A percentile compares a stretch with the other conserved stretches of the same genome.
phyloP scores from a whole-genome alignment of 148 eudicot species.

The Simmondsia chinensis region DNA sequence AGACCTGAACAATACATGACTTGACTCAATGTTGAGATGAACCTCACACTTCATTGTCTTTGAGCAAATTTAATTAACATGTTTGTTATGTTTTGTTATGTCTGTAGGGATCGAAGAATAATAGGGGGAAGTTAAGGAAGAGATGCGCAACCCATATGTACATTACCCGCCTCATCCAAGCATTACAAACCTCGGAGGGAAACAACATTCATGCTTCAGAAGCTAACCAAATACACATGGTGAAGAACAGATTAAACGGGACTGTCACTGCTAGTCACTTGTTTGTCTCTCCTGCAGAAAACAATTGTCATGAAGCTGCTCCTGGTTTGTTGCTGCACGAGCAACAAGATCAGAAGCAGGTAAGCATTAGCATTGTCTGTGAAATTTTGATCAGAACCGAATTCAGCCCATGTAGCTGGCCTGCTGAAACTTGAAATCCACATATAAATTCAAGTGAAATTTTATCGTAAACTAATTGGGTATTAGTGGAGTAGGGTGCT shows the following conservation, averaged over 20 bases:
- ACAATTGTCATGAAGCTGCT: constrained; percentile 19
- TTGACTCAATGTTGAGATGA: no score
- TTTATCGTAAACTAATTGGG: no score
- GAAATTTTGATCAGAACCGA: constrained; percentile 6
- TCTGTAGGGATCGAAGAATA: constrained; percentile 22
- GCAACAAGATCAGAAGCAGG: constrained; percentile 24
- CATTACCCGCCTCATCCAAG: constrained; percentile 55
- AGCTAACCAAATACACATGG: constrained; percentile 10
- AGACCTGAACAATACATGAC: no score
- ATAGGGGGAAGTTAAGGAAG: constrained; percentile 36
- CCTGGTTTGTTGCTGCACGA: constrained; percentile 18
- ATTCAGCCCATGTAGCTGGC: no score
- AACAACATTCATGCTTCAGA: constrained; percentile 15
- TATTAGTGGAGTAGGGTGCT: no score
- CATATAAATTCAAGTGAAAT: no score
- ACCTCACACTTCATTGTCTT: neutral
- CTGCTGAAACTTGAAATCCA: no score
- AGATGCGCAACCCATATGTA: constrained; percentile 56
- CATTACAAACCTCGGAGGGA: constrained; percentile 33
- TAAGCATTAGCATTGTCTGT: constrained; percentile 20
- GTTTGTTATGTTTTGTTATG: no score
- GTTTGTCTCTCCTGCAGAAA: constrained; percentile 13
- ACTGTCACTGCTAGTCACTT: constrained; percentile 7
- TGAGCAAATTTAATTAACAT: no score
- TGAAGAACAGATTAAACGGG: constrained; percentile 12